Base-by-base conservation (phyloP, 495 filamentous ascomycete species). In the Xylaria acuta region DNA sequence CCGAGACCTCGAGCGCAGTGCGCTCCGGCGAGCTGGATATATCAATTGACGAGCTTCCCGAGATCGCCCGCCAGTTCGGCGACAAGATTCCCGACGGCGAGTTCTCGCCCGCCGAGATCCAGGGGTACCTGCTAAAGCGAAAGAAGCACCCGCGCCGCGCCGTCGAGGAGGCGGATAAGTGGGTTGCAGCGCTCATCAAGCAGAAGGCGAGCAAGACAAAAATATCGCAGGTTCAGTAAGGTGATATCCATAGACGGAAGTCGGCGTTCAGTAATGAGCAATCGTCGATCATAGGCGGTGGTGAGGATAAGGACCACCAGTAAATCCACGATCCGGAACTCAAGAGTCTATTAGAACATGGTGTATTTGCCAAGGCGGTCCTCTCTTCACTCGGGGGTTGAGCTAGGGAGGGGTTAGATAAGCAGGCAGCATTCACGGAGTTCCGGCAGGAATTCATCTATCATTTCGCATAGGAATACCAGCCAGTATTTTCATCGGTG, bases 91-190 rank as follows among this genome's bases (percentile, higher is more conserved):
- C 89, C 11, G 73, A 76, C 8, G 78, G 78, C 53, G 75, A 79
- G 64, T 87, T 93, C 75, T 88, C 87, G 8, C 91, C 92, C 0
- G 92, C 92, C 5, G 90, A 93, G 76, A 87, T 94, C 58, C 91
- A 93, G 77, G 90, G 90, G 2, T 92, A 88, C 76, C 76, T 93
- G 34, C 78, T 93, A 22, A 89, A 87, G 74, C 80, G 89, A 59
- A 92, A 91, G 79, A 89, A 88, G 75, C 82, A 84, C 49, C 91
- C 92, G 20, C 79, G 82, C 43, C 81, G 81, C 62, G 91, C 92
- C 38, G 70, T 91, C n/a, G 78, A 77, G 22, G 85, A 89, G 72
- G 87, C 87, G 0, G 84, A 79, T 30, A 73, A 36, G 16, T 94
- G 92, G 92, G 85, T 86, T 5, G 79, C 82, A 25, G 83, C 81